phyloP scores from a whole-genome alignment of 768 basidiomycete species.

The Russula sp. region DNA sequence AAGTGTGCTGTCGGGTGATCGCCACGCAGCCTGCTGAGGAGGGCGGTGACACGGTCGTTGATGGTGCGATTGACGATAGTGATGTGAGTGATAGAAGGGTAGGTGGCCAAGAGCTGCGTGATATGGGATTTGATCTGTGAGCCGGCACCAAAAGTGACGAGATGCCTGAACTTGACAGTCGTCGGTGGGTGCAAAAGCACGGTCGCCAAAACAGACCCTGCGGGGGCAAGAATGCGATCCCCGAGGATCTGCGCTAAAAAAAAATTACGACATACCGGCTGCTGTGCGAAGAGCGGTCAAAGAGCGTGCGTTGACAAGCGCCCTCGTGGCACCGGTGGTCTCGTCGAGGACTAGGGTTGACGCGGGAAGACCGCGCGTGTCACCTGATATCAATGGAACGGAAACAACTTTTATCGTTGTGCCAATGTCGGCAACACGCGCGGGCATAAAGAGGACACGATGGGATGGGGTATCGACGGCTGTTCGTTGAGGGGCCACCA shows the following conservation, averaged over 20 bases:
- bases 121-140: constrained; percentile 64
- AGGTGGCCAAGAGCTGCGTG: constrained; percentile 52
- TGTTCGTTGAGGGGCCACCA: constrained; percentile 52
- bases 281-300: constrained; percentile 81
- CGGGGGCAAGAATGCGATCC: not conserved
- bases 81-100: constrained; percentile 46
- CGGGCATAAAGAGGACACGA: constrained; percentile 79
- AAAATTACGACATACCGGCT: constrained; percentile 47
- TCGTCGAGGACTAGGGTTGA: constrained; percentile 76
- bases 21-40: constrained; percentile 32
- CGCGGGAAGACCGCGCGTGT: constrained; percentile 58
- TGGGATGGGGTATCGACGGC: constrained; percentile 48
- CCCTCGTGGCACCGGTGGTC: constrained; percentile 57
- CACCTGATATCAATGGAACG: constrained; percentile 45
- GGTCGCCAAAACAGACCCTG: constrained; percentile 66
- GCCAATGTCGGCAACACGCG: constrained; percentile 46
- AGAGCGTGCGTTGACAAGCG: constrained; percentile 68
- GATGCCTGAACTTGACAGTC: constrained; percentile 31
- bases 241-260: not conserved
- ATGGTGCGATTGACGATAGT: constrained; percentile 59
- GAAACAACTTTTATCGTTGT: constrained; percentile 80
- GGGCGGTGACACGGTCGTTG: constrained; percentile 41
- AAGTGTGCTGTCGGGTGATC: constrained; percentile 28
- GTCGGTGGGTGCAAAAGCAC: constrained; percentile 41
- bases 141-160: constrained; percentile 71